phyloP scores from a whole-genome alignment of 2,329 filamentous ascomycete genomes.

The Aspergillus persii region DNA sequence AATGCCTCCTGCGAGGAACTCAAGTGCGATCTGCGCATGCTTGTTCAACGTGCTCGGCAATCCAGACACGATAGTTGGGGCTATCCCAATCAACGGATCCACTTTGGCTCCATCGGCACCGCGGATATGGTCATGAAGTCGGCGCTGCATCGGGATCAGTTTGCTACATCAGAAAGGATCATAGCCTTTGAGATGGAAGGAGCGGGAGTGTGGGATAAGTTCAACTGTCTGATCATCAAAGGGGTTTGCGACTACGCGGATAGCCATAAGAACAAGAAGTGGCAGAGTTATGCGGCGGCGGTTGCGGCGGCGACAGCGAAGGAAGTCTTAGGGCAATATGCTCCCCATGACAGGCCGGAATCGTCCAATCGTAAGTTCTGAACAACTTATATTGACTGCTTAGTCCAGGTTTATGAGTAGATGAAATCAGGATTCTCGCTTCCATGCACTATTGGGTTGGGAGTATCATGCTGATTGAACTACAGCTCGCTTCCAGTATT shows the following conservation, averaged over 20 bases:
- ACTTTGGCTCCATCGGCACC: constrained; percentile 36
- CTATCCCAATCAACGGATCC: constrained; percentile 15
- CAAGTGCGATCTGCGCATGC: constrained; percentile 22
- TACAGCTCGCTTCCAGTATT: too few relatives aligned
- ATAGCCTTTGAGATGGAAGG: constrained; percentile 39
- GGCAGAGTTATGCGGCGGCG: constrained; percentile 42
- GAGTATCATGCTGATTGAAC: too few relatives aligned
- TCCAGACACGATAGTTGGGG: not conserved
- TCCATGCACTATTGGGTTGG: too few relatives aligned
- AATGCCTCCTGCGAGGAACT: constrained; percentile 23
- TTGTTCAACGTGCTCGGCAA: not conserved
- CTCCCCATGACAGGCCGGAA: too few relatives aligned
- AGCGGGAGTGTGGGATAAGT: constrained; percentile 35
- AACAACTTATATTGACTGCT: too few relatives aligned
- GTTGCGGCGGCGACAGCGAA: constrained; percentile 37
- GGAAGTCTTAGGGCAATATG: not conserved
- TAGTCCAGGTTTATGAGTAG: too few relatives aligned
- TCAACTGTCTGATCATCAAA: constrained; percentile 30
- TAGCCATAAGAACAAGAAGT: constrained; percentile 39
- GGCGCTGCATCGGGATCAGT: constrained; percentile 27
- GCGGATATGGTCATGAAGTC: constrained; percentile 39
- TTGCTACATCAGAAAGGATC: constrained; percentile 21
- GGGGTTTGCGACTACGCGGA: constrained; percentile 45
- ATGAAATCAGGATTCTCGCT: too few relatives aligned
- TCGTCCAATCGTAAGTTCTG: too few relatives aligned